Conservation (phyloP, 352 stramenopile genomes). For the Pythium aristosporum region DNA sequence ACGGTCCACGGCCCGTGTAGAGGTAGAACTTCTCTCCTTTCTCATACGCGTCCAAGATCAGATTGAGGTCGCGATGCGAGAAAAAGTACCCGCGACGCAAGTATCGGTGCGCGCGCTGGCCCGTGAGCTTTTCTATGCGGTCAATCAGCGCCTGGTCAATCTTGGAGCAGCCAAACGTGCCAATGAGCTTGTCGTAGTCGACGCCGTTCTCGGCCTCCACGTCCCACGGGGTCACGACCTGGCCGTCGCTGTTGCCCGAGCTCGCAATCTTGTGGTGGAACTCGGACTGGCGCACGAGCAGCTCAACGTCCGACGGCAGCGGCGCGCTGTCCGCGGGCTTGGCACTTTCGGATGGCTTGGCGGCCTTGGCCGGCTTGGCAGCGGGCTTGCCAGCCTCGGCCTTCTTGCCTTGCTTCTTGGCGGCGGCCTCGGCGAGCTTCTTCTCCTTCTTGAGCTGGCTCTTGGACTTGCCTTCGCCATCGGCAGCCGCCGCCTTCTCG, state of each 20-base stretch:
- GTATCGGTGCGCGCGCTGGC: constrained; percentile 94
- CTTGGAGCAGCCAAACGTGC: constrained; percentile 96
- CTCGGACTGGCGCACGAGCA: constrained; percentile 70
- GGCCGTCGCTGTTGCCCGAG: constrained; percentile 50
- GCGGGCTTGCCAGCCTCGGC: constrained; percentile 23
- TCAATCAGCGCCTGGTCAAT: constrained; percentile 93
- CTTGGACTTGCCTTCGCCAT: constrained; percentile 67
- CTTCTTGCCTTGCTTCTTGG: constrained; percentile 58
- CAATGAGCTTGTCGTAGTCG: constrained; percentile 99
- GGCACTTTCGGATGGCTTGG: constrained; percentile 70
- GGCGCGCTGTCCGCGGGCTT: constrained; percentile 61
- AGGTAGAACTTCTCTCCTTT: constrained; percentile 98
- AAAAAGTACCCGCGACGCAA: constrained; percentile 99
- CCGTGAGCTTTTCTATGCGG: constrained; percentile 95
- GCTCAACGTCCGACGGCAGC: constrained; percentile 51
- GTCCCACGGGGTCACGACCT: constrained; percentile 92
- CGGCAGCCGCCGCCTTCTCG: constrained; percentile 3
- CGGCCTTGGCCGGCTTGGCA: constrained; percentile 29
- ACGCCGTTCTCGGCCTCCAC: constrained; percentile 95
- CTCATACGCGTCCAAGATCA: constrained; percentile 95
- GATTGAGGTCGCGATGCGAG: constrained; percentile 97
- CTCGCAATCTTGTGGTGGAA: constrained; percentile 70
- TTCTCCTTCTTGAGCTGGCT: constrained; percentile 89
- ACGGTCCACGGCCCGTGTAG: constrained; percentile 99
- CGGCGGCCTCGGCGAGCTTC: constrained; percentile 71